Conservation (phyloP, 225 moss, liverwort and hornwort genomes). For the Straminergon stramineum region DNA sequence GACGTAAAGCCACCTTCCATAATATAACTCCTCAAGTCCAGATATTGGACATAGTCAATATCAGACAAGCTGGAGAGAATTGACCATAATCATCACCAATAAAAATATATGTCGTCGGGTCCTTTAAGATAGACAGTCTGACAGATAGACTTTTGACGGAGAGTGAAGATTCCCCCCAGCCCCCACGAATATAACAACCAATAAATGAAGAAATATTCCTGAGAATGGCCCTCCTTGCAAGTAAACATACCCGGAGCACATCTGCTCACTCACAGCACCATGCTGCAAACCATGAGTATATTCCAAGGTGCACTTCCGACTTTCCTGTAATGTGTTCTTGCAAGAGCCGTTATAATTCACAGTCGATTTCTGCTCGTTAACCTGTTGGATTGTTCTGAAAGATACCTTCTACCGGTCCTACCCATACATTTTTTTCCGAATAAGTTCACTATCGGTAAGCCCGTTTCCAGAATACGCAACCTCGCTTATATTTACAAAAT, state of each 20-base stretch:
- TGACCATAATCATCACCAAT: slow-evolving; percentile 47
- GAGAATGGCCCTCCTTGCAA: slow-evolving; percentile 38
- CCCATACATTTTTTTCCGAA: slow-evolving; percentile 12
- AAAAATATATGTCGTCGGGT: slow-evolving; percentile 39
- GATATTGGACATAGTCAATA: slow-evolving; percentile 52
- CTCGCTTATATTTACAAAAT: slow-evolving; percentile 20
- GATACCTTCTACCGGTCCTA: slow-evolving; percentile 23
- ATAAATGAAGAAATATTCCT: slow-evolving; percentile 40
- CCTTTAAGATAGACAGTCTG: slow-evolving; percentile 41
- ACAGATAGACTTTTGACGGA: slow-evolving; percentile 29
- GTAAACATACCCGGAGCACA: slow-evolving; percentile 31
- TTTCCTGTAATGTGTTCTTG: slow-evolving; percentile 25
- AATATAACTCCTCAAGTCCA: slow-evolving; percentile 64
- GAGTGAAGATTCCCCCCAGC: slow-evolving; percentile 12
- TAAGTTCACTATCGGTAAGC: slow-evolving; percentile 31
- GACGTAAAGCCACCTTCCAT: slow-evolving; percentile 49
- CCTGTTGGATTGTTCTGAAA: slow-evolving; percentile 13
- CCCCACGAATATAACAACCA: slow-evolving; percentile 41
- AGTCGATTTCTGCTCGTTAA: slow-evolving; percentile 20
- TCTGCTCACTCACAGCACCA: slow-evolving; percentile 29
- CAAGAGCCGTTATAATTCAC: slow-evolving; percentile 25
- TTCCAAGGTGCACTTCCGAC: slow-evolving; percentile 19
- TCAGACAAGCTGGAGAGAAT: slow-evolving; percentile 42
- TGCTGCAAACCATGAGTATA: slow-evolving; percentile 34
- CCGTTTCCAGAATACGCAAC: slow-evolving; percentile 42